Base-by-base conservation (phyloP, 2,329 filamentous ascomycete species). In the Clonostachys rhizophaga region DNA sequence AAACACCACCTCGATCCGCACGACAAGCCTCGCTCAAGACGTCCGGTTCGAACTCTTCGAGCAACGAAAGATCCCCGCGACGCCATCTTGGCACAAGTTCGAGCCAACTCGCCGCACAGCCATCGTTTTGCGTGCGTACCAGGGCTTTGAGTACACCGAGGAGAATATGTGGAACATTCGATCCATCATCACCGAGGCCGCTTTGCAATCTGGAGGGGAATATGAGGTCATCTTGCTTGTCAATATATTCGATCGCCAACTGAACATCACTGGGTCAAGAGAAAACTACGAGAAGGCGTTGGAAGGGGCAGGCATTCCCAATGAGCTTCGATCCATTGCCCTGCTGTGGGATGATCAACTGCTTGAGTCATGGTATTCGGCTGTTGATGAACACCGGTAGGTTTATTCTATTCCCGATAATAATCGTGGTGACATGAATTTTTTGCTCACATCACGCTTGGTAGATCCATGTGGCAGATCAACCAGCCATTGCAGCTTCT, bases 311-410 rank as follows among this genome's bases (percentile, higher is more conserved):
- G 74, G 73, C 51, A 69, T 82, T 14, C 78, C 85, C 2, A 70
- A 76, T 53, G 85, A 89, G 56, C 86, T 89, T 62, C 79, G 72
- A 58, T 82, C 81, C 48, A 83, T 89, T 67, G 78, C 79, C n/a
- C 79, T 80, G 0, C 69, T 89, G 12, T 89, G 85, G 85, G 84
- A 83, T 10, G 82, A 86, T 58, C 66, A 74, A 49, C 78, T 87
- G 60, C 86, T 89, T 75, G 66, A 71, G 49, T 73, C 80, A 52
- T 79, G 85, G 68, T 89, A 89, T 58, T 75, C 79, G 2, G 75
- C 74, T 16, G 72, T 86, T 3, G 78, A 81, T 57, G 79, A 83
- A 47, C 56, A 63, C 54, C 51, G 52, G 58, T 63, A 52, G 46
- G 58, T 34, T 33, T 34, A 37, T 11, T 24, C 18, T 34, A 9